Base-by-base conservation (phyloP, 225 moss, liverwort and hornwort species). In the Physcomitrium patens region DNA sequence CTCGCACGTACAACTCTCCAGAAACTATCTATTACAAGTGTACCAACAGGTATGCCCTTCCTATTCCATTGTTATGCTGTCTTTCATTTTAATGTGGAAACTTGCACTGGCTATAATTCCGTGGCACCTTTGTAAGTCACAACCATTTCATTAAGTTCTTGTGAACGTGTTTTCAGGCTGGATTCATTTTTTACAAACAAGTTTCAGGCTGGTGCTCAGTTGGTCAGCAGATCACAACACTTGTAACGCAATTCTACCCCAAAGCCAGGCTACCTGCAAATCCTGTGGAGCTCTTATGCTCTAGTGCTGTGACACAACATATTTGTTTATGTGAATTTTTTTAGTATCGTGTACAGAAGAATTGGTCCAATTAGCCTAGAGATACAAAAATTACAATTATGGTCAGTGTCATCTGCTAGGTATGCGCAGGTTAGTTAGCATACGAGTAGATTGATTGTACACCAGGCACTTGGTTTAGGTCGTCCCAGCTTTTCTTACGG, bases 11-110 rank as follows among this genome's bases (percentile, higher is more conserved):
- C 75, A 99, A 99, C 76, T 93, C 95, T 60, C 91, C 99, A 3
- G 99, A 99, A 70, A 99, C 99, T 7, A 88, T 95, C 17, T 99
- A 99, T 76, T 99, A 89, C 84, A 99, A 95, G 74, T 93, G 93
- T 76, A 92, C 99, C 55, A 93, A 92, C 63, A 90, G 95, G 99
- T 95, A 77, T 73, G 19, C 31, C n/a, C 48, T 48, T 28, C 44
- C 15, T 41, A 63, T 78, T 73, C 41, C 47, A 65, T 64, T 31
- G 5, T 45, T 49, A 37, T 27, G 43, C n/a, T 81, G 51, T 67
- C 61, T 70, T 56, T 65, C 50, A 24, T 81, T 20, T 16, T 51
- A 27, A 54, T 67, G 10, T 37, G 19, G 71, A 44, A 15, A 5
- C 42, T 66, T 31, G 42, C 15, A 1, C 60, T 56, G 17, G 57